Evolutionary conservation across 768 basidiomycete species (phyloP), one percentile per base, ranked within the genome.

Genomic region (Plicaturopsis crispa): DNA sequence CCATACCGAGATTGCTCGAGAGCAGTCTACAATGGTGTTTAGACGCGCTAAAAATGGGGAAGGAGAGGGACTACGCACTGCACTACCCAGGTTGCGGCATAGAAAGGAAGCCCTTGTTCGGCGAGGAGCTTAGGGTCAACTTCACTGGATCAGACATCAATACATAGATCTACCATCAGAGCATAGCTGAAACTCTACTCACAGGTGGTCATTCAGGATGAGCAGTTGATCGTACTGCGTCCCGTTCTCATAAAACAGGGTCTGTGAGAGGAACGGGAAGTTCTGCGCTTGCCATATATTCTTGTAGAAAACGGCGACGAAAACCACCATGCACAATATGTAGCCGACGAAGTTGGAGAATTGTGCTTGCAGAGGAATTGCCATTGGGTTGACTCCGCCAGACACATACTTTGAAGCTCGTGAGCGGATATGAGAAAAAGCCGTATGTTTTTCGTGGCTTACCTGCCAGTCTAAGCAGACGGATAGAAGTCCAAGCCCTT

Each of bases 391-490:
- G 24, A 45, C 23, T n/a, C n/a, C n/a, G n/a, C n/a, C n/a, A n/a
- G n/a, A n/a, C n/a, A n/a, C n/a, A n/a, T 28, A 18, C 49, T 56
- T 66, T 31, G 6, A 16, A 28, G 14, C 8, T 28, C 10, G 26
- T 8, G 26, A 14, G 10, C 8, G 26, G 26, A 14, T 28, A 8
- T 28, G 10, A 28, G 8, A 8, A 28, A 28, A 8, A 28, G 14
- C 14, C 26, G n/a, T n/a, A n/a, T n/a, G n/a, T n/a, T n/a, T n/a
- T n/a, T n/a, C n/a, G n/a, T n/a, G n/a, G n/a, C n/a, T n/a, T n/a
- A n/a, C 67, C 47, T 76, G 73, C 78, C 79, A 81, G 48, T 82
- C 79, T 11, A 81, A 57, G 44, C 65, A 77, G 28, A 80, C 51
- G 2, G 78, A 67, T 31, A 81, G 69, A 36, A 73, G 55, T 8